A percentile compares a stretch with the other conserved stretches of the same genome.
Conservation (phyloP, 2,329 filamentous ascomycete species). For the Cercospora sp. region DNA sequence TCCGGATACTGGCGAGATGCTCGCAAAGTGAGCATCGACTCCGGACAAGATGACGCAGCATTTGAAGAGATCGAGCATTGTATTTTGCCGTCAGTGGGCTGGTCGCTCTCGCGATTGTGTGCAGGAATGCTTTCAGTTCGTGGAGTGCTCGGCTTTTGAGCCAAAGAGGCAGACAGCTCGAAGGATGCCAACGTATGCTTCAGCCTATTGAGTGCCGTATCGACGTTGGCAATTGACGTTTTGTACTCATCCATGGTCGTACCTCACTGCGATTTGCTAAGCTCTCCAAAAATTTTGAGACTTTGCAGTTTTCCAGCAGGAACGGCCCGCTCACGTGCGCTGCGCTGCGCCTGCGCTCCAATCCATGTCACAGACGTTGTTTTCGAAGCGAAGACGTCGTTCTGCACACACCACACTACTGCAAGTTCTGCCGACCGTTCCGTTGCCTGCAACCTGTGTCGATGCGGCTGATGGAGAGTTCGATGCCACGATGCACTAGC, state of each 20-base stretch:
- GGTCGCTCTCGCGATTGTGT: neutral
- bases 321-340: constrained; percentile 4
- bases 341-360: neutral
- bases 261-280: neutral
- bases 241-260: constrained; percentile 35
- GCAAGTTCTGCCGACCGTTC: neutral
- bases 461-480: constrained; percentile 15
- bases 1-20: constrained; percentile 22
- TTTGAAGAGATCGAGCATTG: neutral
- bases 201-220: constrained; percentile 34
- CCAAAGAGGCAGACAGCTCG: constrained; percentile 25
- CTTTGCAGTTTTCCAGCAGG: neutral
- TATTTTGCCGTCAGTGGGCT: neutral
- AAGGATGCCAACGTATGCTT: constrained; percentile 37
- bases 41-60: neutral
- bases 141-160: constrained; percentile 2
- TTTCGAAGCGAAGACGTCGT: neutral
- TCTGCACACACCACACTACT: neutral
- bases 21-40: constrained; percentile 15
- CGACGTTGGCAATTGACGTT: constrained; percentile 34
- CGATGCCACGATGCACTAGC: constrained; percentile 20
- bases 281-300: constrained; percentile 12
- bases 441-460: neutral
- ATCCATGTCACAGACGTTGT: neutral
- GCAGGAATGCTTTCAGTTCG: neutral